phyloP scores from a whole-genome alignment of 306 rosid genomes.

The Argentina anserina region DNA sequence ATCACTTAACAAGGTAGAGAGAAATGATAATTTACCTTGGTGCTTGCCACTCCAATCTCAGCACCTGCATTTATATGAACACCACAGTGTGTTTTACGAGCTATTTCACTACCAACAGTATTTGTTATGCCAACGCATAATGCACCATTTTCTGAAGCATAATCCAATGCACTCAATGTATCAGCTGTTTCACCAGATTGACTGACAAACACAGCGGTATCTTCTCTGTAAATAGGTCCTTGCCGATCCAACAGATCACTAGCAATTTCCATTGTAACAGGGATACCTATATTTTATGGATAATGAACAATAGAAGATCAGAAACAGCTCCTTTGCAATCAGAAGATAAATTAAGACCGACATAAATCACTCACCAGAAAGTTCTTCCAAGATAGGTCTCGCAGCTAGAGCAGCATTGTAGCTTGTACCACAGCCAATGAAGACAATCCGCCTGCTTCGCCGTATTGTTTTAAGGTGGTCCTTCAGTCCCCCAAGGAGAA shows the following conservation, averaged over 20 bases:
- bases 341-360: slow-evolving; percentile 17
- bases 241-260: slow-evolving; percentile 96
- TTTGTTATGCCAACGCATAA: slow-evolving; percentile 95
- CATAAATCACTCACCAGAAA: slow-evolving; percentile 64
- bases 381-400: slow-evolving; percentile 97
- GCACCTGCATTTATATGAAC: slow-evolving; percentile 97
- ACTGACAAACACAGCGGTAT: slow-evolving; percentile 94
- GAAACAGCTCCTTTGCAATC: slow-evolving; percentile 13
- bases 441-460: slow-evolving; percentile 89
- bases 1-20: slow-evolving; percentile 12
- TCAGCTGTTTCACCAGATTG: slow-evolving; percentile 99
- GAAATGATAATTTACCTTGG: slow-evolving; percentile 61
- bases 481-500: slow-evolving; percentile 91
- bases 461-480: slow-evolving; percentile 96
- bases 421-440: slow-evolving; percentile 97
- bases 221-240: slow-evolving; percentile 95
- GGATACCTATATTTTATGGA: slow-evolving; percentile 57
- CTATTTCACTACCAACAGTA: slow-evolving; percentile 92
- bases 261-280: slow-evolving; percentile 98
- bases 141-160: slow-evolving; percentile 95
- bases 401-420: slow-evolving; percentile 98
- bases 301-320: slow-evolving; percentile 20
- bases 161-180: slow-evolving; percentile 80
- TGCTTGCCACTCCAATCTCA: slow-evolving; percentile 99
- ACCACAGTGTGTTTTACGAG: slow-evolving; percentile 94